Conservation (phyloP, 1,284 basidiomycete species). For the Cryptococcus amylolentus region DNA sequence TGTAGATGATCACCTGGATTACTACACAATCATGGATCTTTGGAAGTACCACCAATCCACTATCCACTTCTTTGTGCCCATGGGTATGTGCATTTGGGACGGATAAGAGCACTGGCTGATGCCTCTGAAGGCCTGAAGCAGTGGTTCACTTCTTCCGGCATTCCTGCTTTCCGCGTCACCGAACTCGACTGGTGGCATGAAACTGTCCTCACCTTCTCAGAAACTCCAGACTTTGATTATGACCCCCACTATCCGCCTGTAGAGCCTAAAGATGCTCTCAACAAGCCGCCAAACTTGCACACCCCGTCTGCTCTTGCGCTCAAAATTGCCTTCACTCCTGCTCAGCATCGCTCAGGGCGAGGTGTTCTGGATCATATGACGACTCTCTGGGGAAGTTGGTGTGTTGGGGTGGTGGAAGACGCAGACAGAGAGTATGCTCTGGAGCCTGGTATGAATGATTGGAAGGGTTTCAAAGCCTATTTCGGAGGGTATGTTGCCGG, state of each 20-base stretch:
- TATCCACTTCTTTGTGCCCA: slow-evolving; percentile 48
- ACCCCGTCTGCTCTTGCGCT: slow-evolving; percentile 24
- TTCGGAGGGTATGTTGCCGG: slow-evolving; percentile 44
- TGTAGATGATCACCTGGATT: slow-evolving; percentile 49
- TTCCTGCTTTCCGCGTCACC: slow-evolving; percentile 39
- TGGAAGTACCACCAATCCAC: slow-evolving; percentile 41
- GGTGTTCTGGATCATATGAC: slow-evolving; percentile 48
- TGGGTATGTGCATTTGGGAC: slow-evolving; percentile 22
- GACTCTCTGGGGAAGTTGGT: slow-evolving; percentile 49
- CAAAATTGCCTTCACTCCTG: slow-evolving; percentile 47
- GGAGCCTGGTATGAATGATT: slow-evolving; percentile 27
- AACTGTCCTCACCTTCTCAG: slow-evolving; percentile 34
- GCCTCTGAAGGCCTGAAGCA: slow-evolving; percentile 28
- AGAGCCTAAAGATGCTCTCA: neutral
- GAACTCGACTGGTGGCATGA: slow-evolving; percentile 51
- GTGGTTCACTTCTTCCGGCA: slow-evolving; percentile 43
- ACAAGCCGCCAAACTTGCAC: neutral
- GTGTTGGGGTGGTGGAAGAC: slow-evolving; percentile 38
- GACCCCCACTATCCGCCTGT: slow-evolving; percentile 1
- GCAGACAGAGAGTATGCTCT: slow-evolving; percentile 13
- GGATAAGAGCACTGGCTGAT: neutral
- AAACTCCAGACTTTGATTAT: slow-evolving; percentile 6
- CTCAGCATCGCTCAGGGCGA: slow-evolving; percentile 48
- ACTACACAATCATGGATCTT: slow-evolving; percentile 46
- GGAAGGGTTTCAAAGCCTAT: slow-evolving; percentile 43